Conservation (phyloP, 2,329 filamentous ascomycete genomes). For the Tolypocladium album region DNA sequence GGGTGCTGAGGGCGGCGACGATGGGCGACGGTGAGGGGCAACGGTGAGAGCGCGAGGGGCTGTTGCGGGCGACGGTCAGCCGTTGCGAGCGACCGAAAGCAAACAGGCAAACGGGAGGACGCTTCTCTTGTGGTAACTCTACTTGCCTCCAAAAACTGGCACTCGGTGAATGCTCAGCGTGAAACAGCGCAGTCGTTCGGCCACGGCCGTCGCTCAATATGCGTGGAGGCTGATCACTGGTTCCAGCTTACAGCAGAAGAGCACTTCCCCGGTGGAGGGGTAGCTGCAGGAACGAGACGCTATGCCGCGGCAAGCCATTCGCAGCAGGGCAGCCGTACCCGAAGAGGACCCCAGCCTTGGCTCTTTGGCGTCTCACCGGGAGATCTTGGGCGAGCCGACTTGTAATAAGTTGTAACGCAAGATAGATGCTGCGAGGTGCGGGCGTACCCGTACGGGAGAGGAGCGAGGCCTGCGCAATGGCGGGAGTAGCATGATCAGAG, state of each 20-base stretch:
- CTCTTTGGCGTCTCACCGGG: too few species aligned
- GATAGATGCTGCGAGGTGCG: too few species aligned
- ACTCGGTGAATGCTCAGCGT: background rate
- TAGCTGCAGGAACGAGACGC: background rate
- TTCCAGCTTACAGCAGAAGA: background rate
- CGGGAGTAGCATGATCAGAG: too few species aligned
- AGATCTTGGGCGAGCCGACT: too few species aligned
- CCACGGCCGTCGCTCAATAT: background rate
- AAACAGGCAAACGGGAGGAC: background rate
- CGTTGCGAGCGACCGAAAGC: background rate
- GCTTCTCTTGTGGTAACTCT: background rate
- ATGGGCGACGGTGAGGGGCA: slow-evolving; percentile 4
- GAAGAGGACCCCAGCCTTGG: background rate
- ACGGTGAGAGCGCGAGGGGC: slow-evolving; percentile 3
- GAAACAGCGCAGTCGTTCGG: background rate
- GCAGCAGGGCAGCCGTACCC: background rate
- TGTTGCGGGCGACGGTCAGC: slow-evolving; percentile 2
- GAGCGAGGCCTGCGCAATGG: too few species aligned
- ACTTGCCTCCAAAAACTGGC: background rate
- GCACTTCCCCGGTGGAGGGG: background rate
- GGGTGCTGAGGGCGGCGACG: slow-evolving; percentile 1
- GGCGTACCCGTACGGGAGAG: too few species aligned
- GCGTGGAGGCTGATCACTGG: background rate
- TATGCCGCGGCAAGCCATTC: background rate
- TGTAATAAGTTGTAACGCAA: too few species aligned